Conservation (phyloP, 2,329 filamentous ascomycete genomes). For the Fonsecaea nubica region DNA sequence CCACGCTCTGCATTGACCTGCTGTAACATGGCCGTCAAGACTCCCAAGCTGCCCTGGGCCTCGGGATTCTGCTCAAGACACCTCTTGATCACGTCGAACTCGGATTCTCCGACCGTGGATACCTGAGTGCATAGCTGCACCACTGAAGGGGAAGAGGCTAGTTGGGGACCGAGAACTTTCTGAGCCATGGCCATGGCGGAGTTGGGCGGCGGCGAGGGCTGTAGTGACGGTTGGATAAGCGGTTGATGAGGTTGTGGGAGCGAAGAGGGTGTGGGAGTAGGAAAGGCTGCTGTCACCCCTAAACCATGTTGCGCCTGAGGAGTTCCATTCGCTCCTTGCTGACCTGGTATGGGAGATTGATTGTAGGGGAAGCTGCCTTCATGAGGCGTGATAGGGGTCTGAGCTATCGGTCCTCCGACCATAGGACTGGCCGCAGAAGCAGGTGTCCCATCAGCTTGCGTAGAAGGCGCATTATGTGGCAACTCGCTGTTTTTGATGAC, state of each 20-base stretch:
- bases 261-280: constrained; percentile 33
- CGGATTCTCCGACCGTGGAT: constrained; percentile 69
- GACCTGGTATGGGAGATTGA: constrained; percentile 40
- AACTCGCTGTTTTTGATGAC: constrained; percentile 71
- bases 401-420: constrained; percentile 25
- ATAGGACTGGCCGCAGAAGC: constrained; percentile 26
- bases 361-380: constrained; percentile 44
- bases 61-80: constrained; percentile 71
- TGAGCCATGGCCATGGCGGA: constrained; percentile 62
- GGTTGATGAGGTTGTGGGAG: constrained; percentile 28
- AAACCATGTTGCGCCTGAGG: constrained; percentile 37
- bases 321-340: constrained; percentile 45
- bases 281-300: constrained; percentile 25
- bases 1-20: constrained; percentile 8
- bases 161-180: constrained; percentile 65
- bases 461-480: constrained; percentile 44
- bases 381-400: constrained; percentile 46
- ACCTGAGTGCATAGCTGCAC: constrained; percentile 73
- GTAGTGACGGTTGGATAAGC: constrained; percentile 32
- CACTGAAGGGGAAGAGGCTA: constrained; percentile 69
- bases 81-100: constrained; percentile 75
- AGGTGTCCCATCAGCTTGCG: constrained; percentile 42
- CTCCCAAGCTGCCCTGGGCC: constrained; percentile 64
- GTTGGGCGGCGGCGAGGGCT: constrained; percentile 41
- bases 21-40: constrained; percentile 52